These are phyloP conservation scores for Sequoia sempervirens DNA, from an alignment of 75 land plant species.

Conservation along the genomic window DNA sequence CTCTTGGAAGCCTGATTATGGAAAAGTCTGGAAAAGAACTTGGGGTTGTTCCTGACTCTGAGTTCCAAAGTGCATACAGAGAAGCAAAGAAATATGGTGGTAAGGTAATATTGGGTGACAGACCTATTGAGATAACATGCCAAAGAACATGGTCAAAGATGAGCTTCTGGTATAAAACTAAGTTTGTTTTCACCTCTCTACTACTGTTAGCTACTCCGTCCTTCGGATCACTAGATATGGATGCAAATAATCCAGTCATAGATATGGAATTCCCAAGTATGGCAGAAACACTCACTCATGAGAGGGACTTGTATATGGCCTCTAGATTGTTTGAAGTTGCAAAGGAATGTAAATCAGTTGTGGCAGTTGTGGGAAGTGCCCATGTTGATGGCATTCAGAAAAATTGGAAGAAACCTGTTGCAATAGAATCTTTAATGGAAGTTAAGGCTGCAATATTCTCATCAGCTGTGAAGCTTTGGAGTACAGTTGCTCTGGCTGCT, in stretches of 20 bases:
- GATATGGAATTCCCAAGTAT: background rate
- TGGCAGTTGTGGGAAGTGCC: background rate
- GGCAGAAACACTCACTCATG: background rate
- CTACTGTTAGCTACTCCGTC: background rate
- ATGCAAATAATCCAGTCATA: background rate
- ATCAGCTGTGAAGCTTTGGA: background rate
- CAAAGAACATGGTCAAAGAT: constrained; percentile 1
- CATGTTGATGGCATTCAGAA: background rate
- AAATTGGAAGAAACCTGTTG: background rate
- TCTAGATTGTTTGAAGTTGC: background rate
- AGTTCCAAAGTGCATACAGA: background rate
- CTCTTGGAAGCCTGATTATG: background rate
- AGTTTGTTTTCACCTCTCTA: background rate
- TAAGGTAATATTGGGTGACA: background rate
- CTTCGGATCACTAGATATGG: background rate
- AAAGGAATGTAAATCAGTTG: background rate
- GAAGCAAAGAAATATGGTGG: background rate
- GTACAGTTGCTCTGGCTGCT: background rate
- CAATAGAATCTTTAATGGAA: background rate
- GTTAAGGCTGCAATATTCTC: background rate
- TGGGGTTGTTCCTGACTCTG: background rate
- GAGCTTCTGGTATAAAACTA: background rate
- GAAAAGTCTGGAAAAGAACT: background rate
- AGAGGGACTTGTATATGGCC: background rate
- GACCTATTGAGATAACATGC: background rate